Evolutionary conservation across 108 stramenopile species (phyloP).

Genomic region (Nannochloropsis salina): DNA sequence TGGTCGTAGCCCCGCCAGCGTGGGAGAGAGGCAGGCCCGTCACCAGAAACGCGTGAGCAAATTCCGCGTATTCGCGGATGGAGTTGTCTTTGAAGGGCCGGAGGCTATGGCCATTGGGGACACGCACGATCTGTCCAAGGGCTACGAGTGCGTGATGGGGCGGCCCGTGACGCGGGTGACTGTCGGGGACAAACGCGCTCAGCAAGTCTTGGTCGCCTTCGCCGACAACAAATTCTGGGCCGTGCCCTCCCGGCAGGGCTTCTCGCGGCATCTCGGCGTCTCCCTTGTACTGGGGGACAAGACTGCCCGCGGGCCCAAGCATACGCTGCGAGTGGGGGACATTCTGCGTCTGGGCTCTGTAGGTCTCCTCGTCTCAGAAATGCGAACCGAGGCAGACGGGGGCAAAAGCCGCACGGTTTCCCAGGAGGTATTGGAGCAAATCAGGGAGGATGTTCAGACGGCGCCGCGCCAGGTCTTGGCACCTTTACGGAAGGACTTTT

Average conservation of each 20-base stretch:
- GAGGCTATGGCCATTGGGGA: not conserved
- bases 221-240: not conserved
- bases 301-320: not conserved
- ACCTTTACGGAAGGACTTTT: not conserved
- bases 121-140: not conserved
- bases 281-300: not conserved
- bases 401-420: not conserved
- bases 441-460: not conserved
- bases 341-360: not conserved
- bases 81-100: conserved; percentile 11
- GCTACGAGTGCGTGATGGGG: conserved; percentile 11
- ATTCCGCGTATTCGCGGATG: conserved; percentile 7
- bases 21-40: not conserved
- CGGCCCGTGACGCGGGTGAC: conserved; percentile 4
- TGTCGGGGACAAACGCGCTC: not conserved
- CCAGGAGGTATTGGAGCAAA: conserved; percentile 5
- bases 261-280: not conserved
- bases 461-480: not conserved
- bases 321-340: not conserved
- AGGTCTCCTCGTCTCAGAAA: not conserved
- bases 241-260: conserved; percentile 10
- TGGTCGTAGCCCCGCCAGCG: conserved; percentile 15
- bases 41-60: conserved; percentile 15
- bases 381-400: not conserved
- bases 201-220: not conserved